Evolutionary conservation across 2,329 filamentous ascomycete genomes (phyloP).

Genomic region (Penicillium decumbens): DNA sequence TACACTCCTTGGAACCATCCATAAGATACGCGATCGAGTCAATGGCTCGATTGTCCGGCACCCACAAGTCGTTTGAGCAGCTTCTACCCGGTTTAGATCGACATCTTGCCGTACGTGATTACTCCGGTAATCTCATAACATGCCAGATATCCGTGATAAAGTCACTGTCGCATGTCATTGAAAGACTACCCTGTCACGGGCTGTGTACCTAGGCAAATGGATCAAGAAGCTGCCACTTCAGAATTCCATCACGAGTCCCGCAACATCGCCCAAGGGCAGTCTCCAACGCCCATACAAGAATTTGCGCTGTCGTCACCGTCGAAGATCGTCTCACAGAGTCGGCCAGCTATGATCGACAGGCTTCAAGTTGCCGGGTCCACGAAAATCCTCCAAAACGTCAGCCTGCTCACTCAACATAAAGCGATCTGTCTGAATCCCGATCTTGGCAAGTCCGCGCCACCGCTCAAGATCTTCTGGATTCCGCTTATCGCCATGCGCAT

Average conservation of each 20-base stretch:
- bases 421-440: constrained; percentile 50
- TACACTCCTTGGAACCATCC: background rate
- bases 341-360: constrained; percentile 43
- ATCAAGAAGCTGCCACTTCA: background rate
- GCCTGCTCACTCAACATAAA: constrained; percentile 54
- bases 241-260: background rate
- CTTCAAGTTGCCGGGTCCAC: constrained; percentile 47
- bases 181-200: background rate
- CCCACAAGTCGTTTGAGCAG: background rate
- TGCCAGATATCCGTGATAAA: background rate
- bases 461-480: constrained; percentile 49
- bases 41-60: background rate
- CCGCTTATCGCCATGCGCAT: constrained; percentile 55
- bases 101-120: background rate
- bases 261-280: background rate
- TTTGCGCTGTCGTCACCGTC: no score
- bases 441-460: constrained; percentile 51
- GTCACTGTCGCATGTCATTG: background rate
- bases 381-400: constrained; percentile 48
- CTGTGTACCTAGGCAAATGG: background rate
- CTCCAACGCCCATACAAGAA: no score
- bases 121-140: background rate
- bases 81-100: background rate
- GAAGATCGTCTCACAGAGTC: constrained; percentile 26
- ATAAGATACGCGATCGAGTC: no score